Percentiles rank a stretch among this genome's conserved stretches.
These are phyloP conservation scores for Penicillium glabrum DNA, from an alignment of 2,329 filamentous ascomycete genomes.

Conservation along the genomic window DNA sequence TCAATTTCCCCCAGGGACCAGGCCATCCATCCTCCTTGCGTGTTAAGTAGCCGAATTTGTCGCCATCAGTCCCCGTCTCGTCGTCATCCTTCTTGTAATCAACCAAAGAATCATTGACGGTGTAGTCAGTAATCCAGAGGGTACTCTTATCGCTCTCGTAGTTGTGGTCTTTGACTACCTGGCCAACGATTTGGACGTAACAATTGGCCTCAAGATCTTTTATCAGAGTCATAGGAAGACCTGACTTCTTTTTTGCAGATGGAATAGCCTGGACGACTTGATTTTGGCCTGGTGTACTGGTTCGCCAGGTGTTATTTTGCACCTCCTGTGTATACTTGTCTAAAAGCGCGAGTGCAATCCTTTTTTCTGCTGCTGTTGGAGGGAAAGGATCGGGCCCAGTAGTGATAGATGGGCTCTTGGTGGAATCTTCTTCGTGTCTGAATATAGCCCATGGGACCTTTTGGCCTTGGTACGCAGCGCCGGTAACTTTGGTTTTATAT, in stretches of 20 bases:
- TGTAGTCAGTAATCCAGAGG: slow-evolving; percentile 82
- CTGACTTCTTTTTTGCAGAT: not conserved
- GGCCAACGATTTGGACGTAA: slow-evolving; percentile 70
- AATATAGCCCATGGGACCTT: slow-evolving; percentile 37
- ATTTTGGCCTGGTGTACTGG: not conserved
- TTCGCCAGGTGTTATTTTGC: slow-evolving; percentile 1
- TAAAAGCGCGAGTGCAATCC: slow-evolving; percentile 29
- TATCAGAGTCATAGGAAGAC: slow-evolving; percentile 58
- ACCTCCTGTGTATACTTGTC: slow-evolving; percentile 8
- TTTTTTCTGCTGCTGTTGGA: slow-evolving; percentile 29
- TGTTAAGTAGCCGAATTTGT: slow-evolving; percentile 56
- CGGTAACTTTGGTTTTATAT: slow-evolving; percentile 22
- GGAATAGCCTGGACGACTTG: slow-evolving; percentile 7
- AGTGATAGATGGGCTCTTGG: slow-evolving; percentile 19
- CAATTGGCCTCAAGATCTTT: slow-evolving; percentile 57
- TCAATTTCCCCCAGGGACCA: slow-evolving; percentile 72
- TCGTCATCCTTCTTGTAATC: slow-evolving; percentile 45
- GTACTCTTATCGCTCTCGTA: slow-evolving; percentile 50
- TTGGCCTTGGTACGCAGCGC: slow-evolving; percentile 27
- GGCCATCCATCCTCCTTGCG: slow-evolving; percentile 55
- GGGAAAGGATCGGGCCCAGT: slow-evolving; percentile 29
- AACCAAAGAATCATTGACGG: slow-evolving; percentile 65
- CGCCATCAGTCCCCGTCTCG: slow-evolving; percentile 48
- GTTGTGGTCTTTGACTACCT: slow-evolving; percentile 63
- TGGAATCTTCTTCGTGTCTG: slow-evolving; percentile 25